A percentile compares a stretch with the other conserved stretches of the same genome.
These are phyloP conservation scores for Blastobotrys ciferrii DNA, from an alignment of 1,139 yeast species.

Conservation along the genomic window DNA sequence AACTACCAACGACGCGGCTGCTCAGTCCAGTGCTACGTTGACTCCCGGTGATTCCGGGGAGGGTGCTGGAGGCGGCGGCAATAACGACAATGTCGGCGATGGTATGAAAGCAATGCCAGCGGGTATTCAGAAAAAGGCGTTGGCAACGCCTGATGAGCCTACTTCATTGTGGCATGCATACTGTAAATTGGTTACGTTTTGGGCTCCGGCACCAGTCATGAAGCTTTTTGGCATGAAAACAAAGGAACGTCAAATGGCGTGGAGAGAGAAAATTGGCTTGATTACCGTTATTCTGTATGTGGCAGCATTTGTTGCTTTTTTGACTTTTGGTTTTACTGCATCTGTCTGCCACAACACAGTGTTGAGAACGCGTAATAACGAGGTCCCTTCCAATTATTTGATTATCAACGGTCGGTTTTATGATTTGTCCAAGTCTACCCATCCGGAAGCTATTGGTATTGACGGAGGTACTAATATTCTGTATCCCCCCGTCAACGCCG, in stretches of 20 bases:
- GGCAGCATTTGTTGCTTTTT: conserved; percentile 77
- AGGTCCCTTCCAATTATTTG: conserved; percentile 58
- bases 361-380: conserved; percentile 55
- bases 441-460: conserved; percentile 81
- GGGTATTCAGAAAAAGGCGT: conserved; percentile 6
- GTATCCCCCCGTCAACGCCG: conserved; percentile 84
- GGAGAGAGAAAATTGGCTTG: conserved; percentile 94
- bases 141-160: conserved; percentile 23
- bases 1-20: background rate
- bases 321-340: conserved; percentile 88
- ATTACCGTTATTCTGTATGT: conserved; percentile 69
- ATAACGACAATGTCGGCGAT: background rate
- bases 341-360: conserved; percentile 67
- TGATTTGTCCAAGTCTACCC: conserved; percentile 65
- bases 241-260: conserved; percentile 83
- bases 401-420: conserved; percentile 82
- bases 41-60: conserved; percentile 13
- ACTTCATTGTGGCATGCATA: conserved; percentile 77
- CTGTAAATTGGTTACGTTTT: conserved; percentile 77
- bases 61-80: too few relatives aligned
- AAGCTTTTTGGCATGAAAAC: conserved; percentile 73
- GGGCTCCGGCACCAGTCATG: conserved; percentile 84
- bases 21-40: conserved; percentile 10
- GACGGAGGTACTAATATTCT: conserved; percentile 62
- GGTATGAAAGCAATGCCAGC: conserved; percentile 4